A percentile compares a stretch with the other conserved stretches of the same genome.
These are phyloP conservation scores for Neltuma alba DNA, from an alignment of 306 rosid genomes.

Conservation along the genomic window DNA sequence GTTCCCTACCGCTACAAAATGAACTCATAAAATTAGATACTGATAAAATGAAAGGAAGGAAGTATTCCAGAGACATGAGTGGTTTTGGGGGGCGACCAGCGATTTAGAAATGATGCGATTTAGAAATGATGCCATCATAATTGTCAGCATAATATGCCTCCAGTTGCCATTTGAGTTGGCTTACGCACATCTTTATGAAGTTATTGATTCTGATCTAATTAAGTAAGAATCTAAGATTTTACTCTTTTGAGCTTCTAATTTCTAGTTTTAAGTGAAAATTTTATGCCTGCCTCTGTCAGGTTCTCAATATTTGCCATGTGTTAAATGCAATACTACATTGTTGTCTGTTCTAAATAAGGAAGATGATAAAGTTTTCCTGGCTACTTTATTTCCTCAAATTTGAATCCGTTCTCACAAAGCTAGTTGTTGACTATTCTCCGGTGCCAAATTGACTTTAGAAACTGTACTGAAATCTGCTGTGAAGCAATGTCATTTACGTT, in stretches of 20 bases:
- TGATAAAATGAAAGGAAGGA: conserved; percentile 63
- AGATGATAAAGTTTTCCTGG: background rate
- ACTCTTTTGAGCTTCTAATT: conserved; percentile 27
- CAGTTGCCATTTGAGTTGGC: conserved; percentile 97
- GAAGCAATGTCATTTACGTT: no score
- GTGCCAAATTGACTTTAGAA: conserved; percentile 9
- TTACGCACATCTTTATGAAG: conserved; percentile 91
- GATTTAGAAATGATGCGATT: conserved; percentile 86
- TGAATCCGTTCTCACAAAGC: background rate
- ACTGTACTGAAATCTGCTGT: no score
- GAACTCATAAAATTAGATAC: conserved; percentile 62
- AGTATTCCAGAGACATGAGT: conserved; percentile 75
- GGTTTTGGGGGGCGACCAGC: conserved; percentile 86
- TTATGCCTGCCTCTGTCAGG: background rate
- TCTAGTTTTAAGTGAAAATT: conserved; percentile 28
- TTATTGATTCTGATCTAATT: conserved; percentile 56
- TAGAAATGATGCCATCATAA: conserved; percentile 79
- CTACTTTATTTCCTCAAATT: background rate
- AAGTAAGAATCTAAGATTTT: conserved; percentile 60
- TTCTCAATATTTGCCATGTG: background rate
- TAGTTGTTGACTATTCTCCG: background rate
- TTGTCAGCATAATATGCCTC: conserved; percentile 90
- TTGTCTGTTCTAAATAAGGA: background rate
- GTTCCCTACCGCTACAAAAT: conserved; percentile 51
- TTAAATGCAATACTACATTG: background rate